phyloP scores from a whole-genome alignment of 2,329 filamentous ascomycete genomes.

The Chrysosphaeria jannelii region DNA sequence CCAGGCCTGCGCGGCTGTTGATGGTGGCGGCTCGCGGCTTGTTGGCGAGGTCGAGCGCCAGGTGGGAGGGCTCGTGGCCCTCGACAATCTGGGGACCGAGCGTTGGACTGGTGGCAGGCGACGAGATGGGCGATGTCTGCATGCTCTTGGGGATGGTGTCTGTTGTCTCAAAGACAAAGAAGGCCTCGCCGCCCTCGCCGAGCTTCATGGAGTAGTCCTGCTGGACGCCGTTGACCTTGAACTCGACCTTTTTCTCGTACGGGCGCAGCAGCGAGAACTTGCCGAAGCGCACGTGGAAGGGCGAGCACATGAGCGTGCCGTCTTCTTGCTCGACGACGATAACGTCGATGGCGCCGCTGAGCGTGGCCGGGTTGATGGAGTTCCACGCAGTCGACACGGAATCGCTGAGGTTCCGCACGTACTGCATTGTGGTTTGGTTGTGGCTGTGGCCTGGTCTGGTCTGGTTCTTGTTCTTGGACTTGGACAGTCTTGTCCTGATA shows the following conservation, averaged over 20 bases:
- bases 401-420: constrained; percentile 83
- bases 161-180: constrained; percentile 93
- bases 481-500: too few species aligned
- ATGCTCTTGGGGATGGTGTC: constrained; percentile 75
- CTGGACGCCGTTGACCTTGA: constrained; percentile 73
- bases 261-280: constrained; percentile 91
- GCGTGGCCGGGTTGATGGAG: constrained; percentile 89
- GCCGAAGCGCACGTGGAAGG: constrained; percentile 94
- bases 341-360: constrained; percentile 94
- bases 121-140: constrained; percentile 83
- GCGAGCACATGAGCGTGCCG: constrained; percentile 66
- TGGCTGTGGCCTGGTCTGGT: too few species aligned
- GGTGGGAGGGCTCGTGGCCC: constrained; percentile 37
- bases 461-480: too few species aligned
- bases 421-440: constrained; percentile 87
- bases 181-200: constrained; percentile 87
- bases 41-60: constrained; percentile 26
- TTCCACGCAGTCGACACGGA: constrained; percentile 98
- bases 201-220: constrained; percentile 96
- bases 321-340: constrained; percentile 95
- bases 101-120: constrained; percentile 64
- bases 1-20: constrained; percentile 13
- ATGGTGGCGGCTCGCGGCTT: constrained; percentile 12
- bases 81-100: constrained; percentile 15
- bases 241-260: constrained; percentile 97